Base-by-base conservation (phyloP, 2,329 filamentous ascomycete genomes). In the Fusarium ambrosium region DNA sequence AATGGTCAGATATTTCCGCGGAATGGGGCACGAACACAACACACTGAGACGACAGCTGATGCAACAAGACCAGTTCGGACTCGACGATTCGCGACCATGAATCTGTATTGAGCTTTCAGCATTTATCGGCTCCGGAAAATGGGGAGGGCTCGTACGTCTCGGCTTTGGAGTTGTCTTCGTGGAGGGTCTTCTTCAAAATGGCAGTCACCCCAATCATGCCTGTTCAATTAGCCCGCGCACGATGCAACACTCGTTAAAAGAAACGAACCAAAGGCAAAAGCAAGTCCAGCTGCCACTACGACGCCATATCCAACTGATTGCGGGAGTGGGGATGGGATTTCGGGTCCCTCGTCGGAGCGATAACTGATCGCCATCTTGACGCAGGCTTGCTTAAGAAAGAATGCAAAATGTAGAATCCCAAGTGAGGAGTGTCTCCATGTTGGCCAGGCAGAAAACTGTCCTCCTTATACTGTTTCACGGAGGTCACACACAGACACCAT, bases 201-300 rank as follows among this genome's bases (percentile, higher is more conserved):
- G 55, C 20, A 1, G 68, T 70, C 11, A 70, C 68, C 2, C 68
- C 68, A 11, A 68, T 70, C 68, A 70, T 70, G 41, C 59, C 68
- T 70, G 7, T 29, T 1, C 7, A n/a, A 10, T 68, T 32, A 68
- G 61, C 41, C n/a, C 37, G 11, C 14, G 11, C 7, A 3, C 10
- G 6, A 20, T 62, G 6, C 6, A 3, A 34, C n/a, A n/a, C n/a
- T n/a, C n/a, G n/a, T n/a, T n/a, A 13, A 24, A 22, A 18, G 39
- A 81, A 91, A 93, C 94, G 69, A 91, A 70, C 68, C 90, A 74
- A 95, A 84, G 37, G 93, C 92, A 84, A 95, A 95, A 36, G 89
- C 87, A 75, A 93, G 90, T 22, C 93, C 93, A 29, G 95, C 83
- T 32, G 93, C 93, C 45, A 95, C 84, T 61, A 95, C 89, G 76